A percentile compares a stretch with the other conserved stretches of the same genome.
Evolutionary conservation across 768 basidiomycete species (phyloP).

Genomic region (Pleurotus pulmonarius): DNA sequence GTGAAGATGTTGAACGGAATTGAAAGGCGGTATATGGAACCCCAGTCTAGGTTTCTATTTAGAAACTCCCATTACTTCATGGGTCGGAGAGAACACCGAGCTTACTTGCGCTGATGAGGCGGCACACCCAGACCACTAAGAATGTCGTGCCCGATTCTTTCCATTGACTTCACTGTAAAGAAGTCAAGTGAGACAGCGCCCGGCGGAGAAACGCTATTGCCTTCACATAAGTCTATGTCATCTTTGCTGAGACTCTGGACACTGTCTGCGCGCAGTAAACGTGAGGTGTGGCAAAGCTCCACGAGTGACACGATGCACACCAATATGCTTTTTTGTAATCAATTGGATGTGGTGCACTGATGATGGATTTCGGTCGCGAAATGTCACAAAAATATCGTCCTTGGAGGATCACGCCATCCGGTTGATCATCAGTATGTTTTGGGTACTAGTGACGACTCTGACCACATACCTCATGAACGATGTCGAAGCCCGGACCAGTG

Average conservation of each 20-base stretch:
- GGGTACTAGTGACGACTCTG: neutral
- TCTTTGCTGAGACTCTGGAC: conserved; percentile 40
- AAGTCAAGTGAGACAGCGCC: no score
- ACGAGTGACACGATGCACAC: conserved; percentile 24
- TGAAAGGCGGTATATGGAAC: conserved; percentile 81
- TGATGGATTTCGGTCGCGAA: conserved; percentile 47
- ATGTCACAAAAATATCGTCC: conserved; percentile 49
- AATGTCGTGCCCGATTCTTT: conserved; percentile 45
- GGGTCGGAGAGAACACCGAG: conserved; percentile 11
- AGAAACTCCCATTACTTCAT: conserved; percentile 19
- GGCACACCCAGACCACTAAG: conserved; percentile 46
- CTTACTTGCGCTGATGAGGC: conserved; percentile 42
- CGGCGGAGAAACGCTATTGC: no score
- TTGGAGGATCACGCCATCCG: conserved; percentile 14
- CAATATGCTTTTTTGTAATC: conserved; percentile 48
- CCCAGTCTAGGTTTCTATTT: conserved; percentile 49
- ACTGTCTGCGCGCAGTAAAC: conserved; percentile 37
- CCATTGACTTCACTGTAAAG: conserved; percentile 41
- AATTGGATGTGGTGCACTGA: conserved; percentile 46
- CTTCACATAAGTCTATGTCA: conserved; percentile 48
- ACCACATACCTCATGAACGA: conserved; percentile 44
- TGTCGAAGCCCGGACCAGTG: conserved; percentile 37
- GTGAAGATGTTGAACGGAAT: conserved; percentile 69
- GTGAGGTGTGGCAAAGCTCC: neutral
- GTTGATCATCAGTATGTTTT: neutral